A percentile compares a stretch with the other conserved stretches of the same genome.
These are phyloP conservation scores for Moesziomyces aphidis DNA, from an alignment of 1,284 basidiomycete species.

Conservation along the genomic window DNA sequence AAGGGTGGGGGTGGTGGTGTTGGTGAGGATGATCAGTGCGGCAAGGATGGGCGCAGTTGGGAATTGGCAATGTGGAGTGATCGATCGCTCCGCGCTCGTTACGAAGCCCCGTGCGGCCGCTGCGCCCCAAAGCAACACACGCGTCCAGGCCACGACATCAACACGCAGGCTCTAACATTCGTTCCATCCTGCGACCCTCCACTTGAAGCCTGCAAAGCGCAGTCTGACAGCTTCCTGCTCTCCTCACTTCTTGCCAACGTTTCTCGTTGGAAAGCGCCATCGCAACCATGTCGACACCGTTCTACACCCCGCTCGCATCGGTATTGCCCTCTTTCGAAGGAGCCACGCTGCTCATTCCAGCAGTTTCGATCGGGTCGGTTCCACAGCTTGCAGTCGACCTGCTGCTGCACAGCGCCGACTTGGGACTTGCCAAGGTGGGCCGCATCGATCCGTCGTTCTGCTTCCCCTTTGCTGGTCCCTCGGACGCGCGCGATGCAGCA, in stretches of 20 bases:
- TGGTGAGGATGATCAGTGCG: slow-evolving; percentile 13
- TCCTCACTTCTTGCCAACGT: background rate
- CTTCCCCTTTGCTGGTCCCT: slow-evolving; percentile 56
- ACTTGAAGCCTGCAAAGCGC: slow-evolving; percentile 11
- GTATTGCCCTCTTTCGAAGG: slow-evolving; percentile 13
- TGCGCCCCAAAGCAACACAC: slow-evolving; percentile 21
- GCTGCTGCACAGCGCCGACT: slow-evolving; percentile 37
- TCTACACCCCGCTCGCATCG: slow-evolving; percentile 17
- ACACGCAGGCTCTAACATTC: slow-evolving; percentile 13
- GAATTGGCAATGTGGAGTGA: slow-evolving; percentile 39
- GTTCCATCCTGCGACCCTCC: slow-evolving; percentile 1
- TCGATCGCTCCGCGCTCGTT: slow-evolving; percentile 14
- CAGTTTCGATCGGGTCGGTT: slow-evolving; percentile 58
- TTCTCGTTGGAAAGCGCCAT: background rate
- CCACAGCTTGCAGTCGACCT: slow-evolving; percentile 60
- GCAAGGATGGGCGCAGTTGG: background rate
- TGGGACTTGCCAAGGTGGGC: slow-evolving; percentile 44
- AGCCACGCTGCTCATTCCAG: slow-evolving; percentile 54
- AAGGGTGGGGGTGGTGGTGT: slow-evolving; percentile 5
- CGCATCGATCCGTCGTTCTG: slow-evolving; percentile 48
- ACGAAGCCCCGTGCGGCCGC: slow-evolving; percentile 2
- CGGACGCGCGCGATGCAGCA: slow-evolving; percentile 19
- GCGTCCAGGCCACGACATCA: background rate
- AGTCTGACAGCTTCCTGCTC: slow-evolving; percentile 11
- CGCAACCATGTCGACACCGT: slow-evolving; percentile 14